Percentiles rank a stretch among this genome's conserved stretches.
Evolutionary conservation across 192 early-diverging fungal genomes (phyloP).

Genomic region (Gaertneriomyces sp.): DNA sequence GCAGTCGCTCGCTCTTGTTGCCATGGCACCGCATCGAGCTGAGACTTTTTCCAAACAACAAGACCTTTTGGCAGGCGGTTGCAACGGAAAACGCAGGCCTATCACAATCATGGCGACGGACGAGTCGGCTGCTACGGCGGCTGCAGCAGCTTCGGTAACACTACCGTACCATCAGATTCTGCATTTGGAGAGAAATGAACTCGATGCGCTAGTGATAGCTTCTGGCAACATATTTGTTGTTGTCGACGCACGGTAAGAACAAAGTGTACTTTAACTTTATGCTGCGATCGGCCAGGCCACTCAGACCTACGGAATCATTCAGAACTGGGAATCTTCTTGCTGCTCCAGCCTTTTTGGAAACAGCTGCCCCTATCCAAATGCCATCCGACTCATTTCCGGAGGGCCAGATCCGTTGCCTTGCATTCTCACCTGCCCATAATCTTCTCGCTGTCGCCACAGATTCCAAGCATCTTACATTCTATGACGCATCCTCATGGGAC

Average conservation of each 20-base stretch:
- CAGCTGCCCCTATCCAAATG: background rate
- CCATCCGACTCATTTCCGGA: constrained; percentile 1
- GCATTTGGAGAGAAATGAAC: background rate
- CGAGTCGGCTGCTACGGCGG: too few relatives aligned
- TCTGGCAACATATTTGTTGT: constrained; percentile 7
- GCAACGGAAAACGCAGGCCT: too few relatives aligned
- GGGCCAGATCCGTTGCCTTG: background rate
- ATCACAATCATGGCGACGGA: too few relatives aligned
- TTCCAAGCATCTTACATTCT: constrained; percentile 18
- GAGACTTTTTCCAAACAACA: too few relatives aligned
- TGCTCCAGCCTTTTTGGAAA: constrained; percentile 1
- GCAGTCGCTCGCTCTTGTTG: too few relatives aligned
- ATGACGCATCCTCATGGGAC: constrained; percentile 9
- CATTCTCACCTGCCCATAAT: constrained; percentile 11
- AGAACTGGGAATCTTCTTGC: constrained; percentile 18
- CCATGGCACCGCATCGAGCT: too few relatives aligned
- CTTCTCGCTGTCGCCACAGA: constrained; percentile 18
- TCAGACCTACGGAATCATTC: background rate
- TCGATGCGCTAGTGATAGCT: constrained; percentile 4
- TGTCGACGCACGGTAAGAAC: constrained; percentile 7
- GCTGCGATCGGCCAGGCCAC: background rate
- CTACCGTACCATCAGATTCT: constrained; percentile 15
- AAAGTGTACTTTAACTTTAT: background rate
- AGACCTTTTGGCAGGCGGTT: too few relatives aligned
- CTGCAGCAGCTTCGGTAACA: too few relatives aligned